phyloP scores from a whole-genome alignment of 805 yeast species.

The Spathaspora arborariae region DNA sequence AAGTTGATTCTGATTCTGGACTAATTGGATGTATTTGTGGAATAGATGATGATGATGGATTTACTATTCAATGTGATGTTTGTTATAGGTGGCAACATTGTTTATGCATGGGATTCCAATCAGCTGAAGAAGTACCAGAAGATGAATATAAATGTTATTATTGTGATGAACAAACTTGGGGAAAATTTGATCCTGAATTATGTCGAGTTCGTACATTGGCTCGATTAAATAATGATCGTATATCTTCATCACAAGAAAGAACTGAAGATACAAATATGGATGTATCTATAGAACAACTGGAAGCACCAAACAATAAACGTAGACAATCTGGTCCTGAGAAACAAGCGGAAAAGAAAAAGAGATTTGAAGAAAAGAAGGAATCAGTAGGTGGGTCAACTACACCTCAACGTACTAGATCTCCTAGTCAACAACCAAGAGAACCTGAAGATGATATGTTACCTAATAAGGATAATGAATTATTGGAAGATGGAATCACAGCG shows the following conservation, averaged over 20 bases:
- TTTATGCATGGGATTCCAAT: constrained; percentile 75
- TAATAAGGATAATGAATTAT: constrained; percentile 43
- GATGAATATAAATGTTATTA: constrained; percentile 69
- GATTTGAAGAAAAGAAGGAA: constrained; percentile 4
- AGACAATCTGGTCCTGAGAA: constrained; percentile 1
- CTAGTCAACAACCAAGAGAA: not conserved
- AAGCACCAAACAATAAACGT: not conserved
- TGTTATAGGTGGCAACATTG: constrained; percentile 96
- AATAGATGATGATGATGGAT: constrained; percentile 84
- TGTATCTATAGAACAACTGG: not conserved
- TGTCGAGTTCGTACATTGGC: constrained; percentile 28
- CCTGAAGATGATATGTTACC: constrained; percentile 15
- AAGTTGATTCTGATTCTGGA: constrained; percentile 80
- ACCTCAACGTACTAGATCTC: not conserved
- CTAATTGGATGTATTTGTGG: constrained; percentile 87
- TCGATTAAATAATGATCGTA: constrained; percentile 26
- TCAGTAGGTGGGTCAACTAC: not conserved
- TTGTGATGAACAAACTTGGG: constrained; percentile 53
- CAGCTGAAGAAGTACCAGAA: constrained; percentile 76
- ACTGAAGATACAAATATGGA: too few species aligned
- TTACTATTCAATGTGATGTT: constrained; percentile 89
- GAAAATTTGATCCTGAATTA: constrained; percentile 37
- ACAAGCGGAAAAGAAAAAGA: not conserved
- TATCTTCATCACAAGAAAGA: not conserved
- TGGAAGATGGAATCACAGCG: constrained; percentile 36